Evolutionary conservation across 1,284 basidiomycete genomes (phyloP).

Genomic region (Marasmius sp.): DNA sequence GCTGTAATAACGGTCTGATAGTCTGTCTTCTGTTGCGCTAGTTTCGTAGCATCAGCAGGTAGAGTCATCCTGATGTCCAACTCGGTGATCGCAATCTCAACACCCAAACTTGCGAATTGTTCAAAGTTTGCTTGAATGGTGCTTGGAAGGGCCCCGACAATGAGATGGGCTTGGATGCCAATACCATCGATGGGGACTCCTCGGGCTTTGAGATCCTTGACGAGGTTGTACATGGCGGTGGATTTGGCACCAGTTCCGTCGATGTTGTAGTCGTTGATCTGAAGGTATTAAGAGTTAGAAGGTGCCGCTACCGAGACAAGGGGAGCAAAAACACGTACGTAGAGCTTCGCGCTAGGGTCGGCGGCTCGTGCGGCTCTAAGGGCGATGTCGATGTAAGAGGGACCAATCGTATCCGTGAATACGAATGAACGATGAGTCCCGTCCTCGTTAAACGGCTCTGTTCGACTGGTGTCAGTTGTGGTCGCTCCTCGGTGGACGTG

Average conservation of each 20-base stretch:
- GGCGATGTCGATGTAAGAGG: constrained; percentile 37
- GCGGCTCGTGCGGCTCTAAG: constrained; percentile 40
- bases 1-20: constrained; percentile 54
- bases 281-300: constrained; percentile 7
- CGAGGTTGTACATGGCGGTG: constrained; percentile 49
- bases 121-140: constrained; percentile 43
- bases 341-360: constrained; percentile 42
- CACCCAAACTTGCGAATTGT: constrained; percentile 49
- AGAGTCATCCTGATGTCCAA: constrained; percentile 60
- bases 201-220: constrained; percentile 42
- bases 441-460: constrained; percentile 59
- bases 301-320: neutral
- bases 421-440: constrained; percentile 46
- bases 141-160: constrained; percentile 48
- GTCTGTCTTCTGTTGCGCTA: constrained; percentile 54
- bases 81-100: constrained; percentile 61
- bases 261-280: constrained; percentile 64
- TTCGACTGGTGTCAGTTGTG: neutral
- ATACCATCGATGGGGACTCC: constrained; percentile 58
- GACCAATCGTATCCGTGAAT: constrained; percentile 38
- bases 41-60: constrained; percentile 44
- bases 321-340: constrained; percentile 23
- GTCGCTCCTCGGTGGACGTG: constrained; percentile 11
- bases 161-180: constrained; percentile 54
- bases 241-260: constrained; percentile 51